Base-by-base conservation (phyloP, 805 yeast genomes). In the Candida manassasensis region DNA sequence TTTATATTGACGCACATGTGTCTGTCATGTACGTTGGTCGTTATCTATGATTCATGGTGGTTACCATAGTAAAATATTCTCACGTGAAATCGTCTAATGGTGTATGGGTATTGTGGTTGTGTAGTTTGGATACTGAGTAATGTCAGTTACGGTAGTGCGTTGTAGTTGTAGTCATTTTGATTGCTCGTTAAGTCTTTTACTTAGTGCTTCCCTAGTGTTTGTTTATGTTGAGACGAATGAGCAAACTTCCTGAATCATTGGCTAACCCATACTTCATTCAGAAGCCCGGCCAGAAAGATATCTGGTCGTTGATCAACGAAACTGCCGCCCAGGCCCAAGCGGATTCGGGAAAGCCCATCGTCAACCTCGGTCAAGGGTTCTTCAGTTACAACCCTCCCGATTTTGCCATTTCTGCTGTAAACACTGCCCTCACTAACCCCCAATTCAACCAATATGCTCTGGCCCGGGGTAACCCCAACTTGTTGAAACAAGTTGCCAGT, bases 301-400 rank as follows among this genome's bases (percentile, higher is more conserved):
- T 93, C 31, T 93, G 98, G 98, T 74, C 95, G 2, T 65, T 93
- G 45, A 85, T 94, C 60, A 93, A 93, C 55, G 97, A 89, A 52
- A 83, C 98, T 2, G 97, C 97, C 0, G 94, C 94, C 3, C 77
- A 76, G 4, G 88, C 94, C 10, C 81, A 79, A 42, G 63, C 62
- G 27, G 79, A 77, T 30, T 57, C 75, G 24, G 88, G 87, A n/a
- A 71, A 82, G 48, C 84, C 86, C 35, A 78, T 90, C 37, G 81
- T 82, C 41, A 93, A 93, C 50, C 72, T 93, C 39, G 98, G 98
- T 21, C 98, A 93, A 59, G 98, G 98, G 2, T 93, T 93, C 63
- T 93, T 93, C 68, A 87, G 96, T 2, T 93, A 90, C 57, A 75
- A 89, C 19, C 98, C 98, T 3, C 98, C 98, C 1, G 75, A 79